These are phyloP conservation scores for Phytophthora pisi DNA, from an alignment of 352 stramenopile genomes.

Conservation along the genomic window DNA sequence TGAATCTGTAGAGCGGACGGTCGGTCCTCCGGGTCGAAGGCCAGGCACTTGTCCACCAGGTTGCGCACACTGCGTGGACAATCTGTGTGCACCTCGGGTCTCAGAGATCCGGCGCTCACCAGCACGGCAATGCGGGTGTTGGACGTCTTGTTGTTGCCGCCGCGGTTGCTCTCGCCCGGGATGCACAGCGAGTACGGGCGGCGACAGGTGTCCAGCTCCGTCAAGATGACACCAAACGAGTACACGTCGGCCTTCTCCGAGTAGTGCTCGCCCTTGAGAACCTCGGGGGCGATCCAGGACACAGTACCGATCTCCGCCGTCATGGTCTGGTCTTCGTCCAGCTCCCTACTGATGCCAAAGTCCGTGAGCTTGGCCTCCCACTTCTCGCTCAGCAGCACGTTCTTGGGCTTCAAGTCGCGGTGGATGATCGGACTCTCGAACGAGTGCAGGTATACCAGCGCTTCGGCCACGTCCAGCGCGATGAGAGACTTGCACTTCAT, in stretches of 20 bases:
- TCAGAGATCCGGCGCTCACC: conserved; percentile 53
- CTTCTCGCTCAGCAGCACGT: conserved; percentile 52
- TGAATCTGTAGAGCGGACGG: conserved; percentile 72
- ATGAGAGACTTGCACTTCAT: conserved; percentile 47
- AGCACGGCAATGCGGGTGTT: conserved; percentile 62
- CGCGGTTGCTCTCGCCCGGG: conserved; percentile 31
- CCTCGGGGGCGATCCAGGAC: conserved; percentile 73
- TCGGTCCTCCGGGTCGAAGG: conserved; percentile 53
- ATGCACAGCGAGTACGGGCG: conserved; percentile 34
- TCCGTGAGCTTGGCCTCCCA: conserved; percentile 61
- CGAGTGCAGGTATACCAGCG: conserved; percentile 54
- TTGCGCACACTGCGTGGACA: conserved; percentile 54
- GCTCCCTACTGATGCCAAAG: conserved; percentile 56
- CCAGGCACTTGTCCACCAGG: conserved; percentile 60
- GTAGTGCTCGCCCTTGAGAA: conserved; percentile 64
- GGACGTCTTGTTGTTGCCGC: conserved; percentile 35
- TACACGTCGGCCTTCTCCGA: conserved; percentile 79
- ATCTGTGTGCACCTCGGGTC: conserved; percentile 49
- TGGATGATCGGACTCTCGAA: conserved; percentile 58
- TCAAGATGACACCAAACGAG: conserved; percentile 68
- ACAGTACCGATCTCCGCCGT: conserved; percentile 64
- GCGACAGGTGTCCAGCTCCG: conserved; percentile 55
- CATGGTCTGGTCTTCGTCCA: conserved; percentile 44
- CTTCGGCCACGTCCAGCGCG: conserved; percentile 49
- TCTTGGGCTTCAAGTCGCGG: conserved; percentile 61